Base-by-base conservation (phyloP, 2,329 filamentous ascomycete species). In the Aureobasidium sp. region DNA sequence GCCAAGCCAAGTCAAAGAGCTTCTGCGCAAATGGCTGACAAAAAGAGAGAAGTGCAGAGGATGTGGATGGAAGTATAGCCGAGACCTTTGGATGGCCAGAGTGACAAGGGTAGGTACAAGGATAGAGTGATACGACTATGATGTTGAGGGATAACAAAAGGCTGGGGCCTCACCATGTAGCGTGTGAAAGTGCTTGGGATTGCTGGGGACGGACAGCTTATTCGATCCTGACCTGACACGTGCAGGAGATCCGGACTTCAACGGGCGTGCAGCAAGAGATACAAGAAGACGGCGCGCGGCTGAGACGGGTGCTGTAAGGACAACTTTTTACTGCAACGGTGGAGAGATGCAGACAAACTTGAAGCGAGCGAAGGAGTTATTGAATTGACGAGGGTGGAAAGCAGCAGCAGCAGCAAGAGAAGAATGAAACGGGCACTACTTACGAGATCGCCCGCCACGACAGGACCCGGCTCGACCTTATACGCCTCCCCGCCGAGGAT, bases 401-500 rank as follows among this genome's bases (percentile, higher is more conserved):
- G 7, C 23, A 50, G 23, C 37, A 49, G 42, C 31, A 49, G 40
- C 38, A 54, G 23, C 47, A 45, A 53, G 21, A 49, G 49, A 60
- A 60, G 47, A 50, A 45, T 37, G 40, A 60, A 60, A 53, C 47
- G 58, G 58, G 58, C 58, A 60, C 58, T 60, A 60, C 58, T 54
- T 29, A 54, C 58, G 23, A 45, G 58, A 60, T 60, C 58, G 58
- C 40, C 58, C 47, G 58, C 58, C 49, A 54, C 58, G 46, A 60
- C 47, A 60, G 58, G 58, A 60, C 15, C 58, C 58, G 58, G 58
- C 58, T 60, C 23, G 58, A 60, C 58, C 58, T 60, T 54, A 60
- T 60, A 60, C 58, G 45, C 58, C 47, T 43, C 58, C 58, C 58
- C 27, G 23, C 46, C 58, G 58, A 51, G 49, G 17, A 60, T 47